Evolutionary conservation across 352 stramenopile genomes (phyloP), one percentile per base, ranked within the genome.

Genomic region (Pythium pectinolyticum): DNA sequence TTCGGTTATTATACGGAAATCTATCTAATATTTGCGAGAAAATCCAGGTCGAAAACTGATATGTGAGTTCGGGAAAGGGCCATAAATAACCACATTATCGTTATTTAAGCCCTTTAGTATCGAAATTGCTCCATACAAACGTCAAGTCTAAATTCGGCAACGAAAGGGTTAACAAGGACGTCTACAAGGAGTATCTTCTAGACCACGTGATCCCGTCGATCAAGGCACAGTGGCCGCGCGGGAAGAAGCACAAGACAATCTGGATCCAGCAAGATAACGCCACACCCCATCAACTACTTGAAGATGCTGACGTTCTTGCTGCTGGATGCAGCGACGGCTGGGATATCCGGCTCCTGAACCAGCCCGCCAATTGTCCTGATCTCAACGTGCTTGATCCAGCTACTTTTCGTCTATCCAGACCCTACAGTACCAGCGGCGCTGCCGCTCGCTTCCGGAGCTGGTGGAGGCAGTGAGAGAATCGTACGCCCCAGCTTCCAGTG

Each of bases 211-310:
- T 75, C 22, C 63, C 63, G 6, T 50, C 66, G 0, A 73, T 70
- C 46, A 72, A 74, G 55, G 55, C 52, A 24, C 27, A 52, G 9
- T 70, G 47, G 53, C 59, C 69, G 24, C 25, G 28, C 0, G 24
- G 22, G 4, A 57, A 67, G 3, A 61, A 48, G 22, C 10, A 24
- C 20, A 41, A 47, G 17, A 41, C 35, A 5, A 77, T 70, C 10
- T 55, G 41, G 17, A 66, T 75, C 14, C 69, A 77, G 30, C 60
- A 75, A 43, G 66, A 80, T 34, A 77, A 80, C n/a, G 59, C 62
- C 1, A 61, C 34, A 1, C 58, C 62, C 1, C 66, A 77, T 47
- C 2, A 68, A 22, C 15, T 40, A 7, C 28, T 49, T 14, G 10
- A 50, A n/a, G 72, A 77, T 25, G 28, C 46, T 15, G 71, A 67